Percentiles rank a stretch among this genome's conserved stretches.
phyloP scores from a whole-genome alignment of 2,329 filamentous ascomycete genomes.

The Dactylellina drechsleri region DNA sequence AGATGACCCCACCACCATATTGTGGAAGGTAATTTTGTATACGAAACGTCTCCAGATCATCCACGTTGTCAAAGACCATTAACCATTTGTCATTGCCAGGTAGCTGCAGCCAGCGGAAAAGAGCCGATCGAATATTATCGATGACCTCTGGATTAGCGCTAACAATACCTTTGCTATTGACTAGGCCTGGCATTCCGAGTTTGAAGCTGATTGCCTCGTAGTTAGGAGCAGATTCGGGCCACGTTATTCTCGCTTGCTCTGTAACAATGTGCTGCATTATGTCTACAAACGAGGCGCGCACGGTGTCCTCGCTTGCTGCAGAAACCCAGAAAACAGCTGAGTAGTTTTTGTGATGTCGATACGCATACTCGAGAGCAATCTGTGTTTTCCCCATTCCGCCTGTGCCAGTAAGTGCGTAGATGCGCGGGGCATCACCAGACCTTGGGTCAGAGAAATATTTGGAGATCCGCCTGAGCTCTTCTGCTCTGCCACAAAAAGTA shows the following conservation, averaged over 20 bases:
- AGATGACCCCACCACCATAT: slow-evolving; percentile 3
- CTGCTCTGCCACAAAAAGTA: no score
- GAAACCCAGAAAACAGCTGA: slow-evolving; percentile 58
- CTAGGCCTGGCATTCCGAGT: slow-evolving; percentile 18
- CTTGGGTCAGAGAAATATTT: no score
- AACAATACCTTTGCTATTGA: slow-evolving; percentile 4
- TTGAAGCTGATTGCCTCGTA: slow-evolving; percentile 10
- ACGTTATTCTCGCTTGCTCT: slow-evolving; percentile 13
- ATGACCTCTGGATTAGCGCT: background rate
- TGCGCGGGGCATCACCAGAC: no score
- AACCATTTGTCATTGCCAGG: slow-evolving; percentile 14
- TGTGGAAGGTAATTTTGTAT: slow-evolving; percentile 19
- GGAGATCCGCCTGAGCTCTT: no score
- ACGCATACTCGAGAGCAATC: slow-evolving; percentile 56
- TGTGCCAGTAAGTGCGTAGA: no score
- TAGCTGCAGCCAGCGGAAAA: slow-evolving; percentile 9
- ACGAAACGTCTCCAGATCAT: slow-evolving; percentile 19
- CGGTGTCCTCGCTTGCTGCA: slow-evolving; percentile 26
- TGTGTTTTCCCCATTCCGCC: no score
- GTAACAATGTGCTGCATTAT: slow-evolving; percentile 7
- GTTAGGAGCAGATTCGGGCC: no score
- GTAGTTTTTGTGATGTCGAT: slow-evolving; percentile 50
- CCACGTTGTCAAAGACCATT: slow-evolving; percentile 24
- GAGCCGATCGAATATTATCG: slow-evolving; percentile 1
- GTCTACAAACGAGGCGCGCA: background rate